A percentile compares a stretch with the other conserved stretches of the same genome.
Evolutionary conservation across 441 rosid species (phyloP).

Genomic region (Corymbia calophylla): DNA sequence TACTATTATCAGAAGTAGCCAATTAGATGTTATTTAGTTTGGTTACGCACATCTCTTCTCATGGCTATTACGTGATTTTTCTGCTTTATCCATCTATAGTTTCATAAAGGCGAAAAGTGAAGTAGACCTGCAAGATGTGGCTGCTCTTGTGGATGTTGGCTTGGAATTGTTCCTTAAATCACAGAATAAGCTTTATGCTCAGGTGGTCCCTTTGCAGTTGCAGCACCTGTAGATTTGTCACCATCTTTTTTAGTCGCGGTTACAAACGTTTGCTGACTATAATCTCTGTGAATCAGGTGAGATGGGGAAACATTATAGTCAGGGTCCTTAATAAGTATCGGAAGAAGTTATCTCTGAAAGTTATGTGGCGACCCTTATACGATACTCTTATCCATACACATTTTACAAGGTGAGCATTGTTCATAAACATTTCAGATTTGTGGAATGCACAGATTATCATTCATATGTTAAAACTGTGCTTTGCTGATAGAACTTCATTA

Average conservation of each 20-base stretch:
- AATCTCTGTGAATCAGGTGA: conserved; percentile 51
- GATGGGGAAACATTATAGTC: conserved; percentile 91
- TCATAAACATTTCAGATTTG: neutral
- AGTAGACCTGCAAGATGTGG: conserved; percentile 68
- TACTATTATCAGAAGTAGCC: neutral
- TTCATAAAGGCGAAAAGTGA: conserved; percentile 94
- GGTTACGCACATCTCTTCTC: neutral
- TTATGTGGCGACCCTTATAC: conserved; percentile 92
- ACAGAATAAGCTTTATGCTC: conserved; percentile 73
- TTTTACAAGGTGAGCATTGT: conserved; percentile 63
- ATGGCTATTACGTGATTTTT: neutral
- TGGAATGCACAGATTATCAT: neutral
- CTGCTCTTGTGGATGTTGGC: conserved; percentile 59
- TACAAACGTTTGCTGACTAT: conserved; percentile 8
- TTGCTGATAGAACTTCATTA: neutral
- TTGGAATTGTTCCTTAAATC: conserved; percentile 64
- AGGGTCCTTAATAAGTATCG: conserved; percentile 74
- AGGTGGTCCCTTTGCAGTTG: conserved; percentile 34
- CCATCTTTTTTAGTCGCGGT: neutral
- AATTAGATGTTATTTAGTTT: neutral
- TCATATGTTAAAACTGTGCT: neutral
- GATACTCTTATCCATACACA: conserved; percentile 84
- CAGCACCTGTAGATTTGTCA: neutral
- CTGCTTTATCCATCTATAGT: conserved; percentile 28
- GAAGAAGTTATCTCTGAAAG: conserved; percentile 66